Percentiles rank a stretch among this genome's conserved stretches.
Evolutionary conservation across 2,329 filamentous ascomycete genomes (phyloP).

Genomic region (Neonectria neomacrospora): DNA sequence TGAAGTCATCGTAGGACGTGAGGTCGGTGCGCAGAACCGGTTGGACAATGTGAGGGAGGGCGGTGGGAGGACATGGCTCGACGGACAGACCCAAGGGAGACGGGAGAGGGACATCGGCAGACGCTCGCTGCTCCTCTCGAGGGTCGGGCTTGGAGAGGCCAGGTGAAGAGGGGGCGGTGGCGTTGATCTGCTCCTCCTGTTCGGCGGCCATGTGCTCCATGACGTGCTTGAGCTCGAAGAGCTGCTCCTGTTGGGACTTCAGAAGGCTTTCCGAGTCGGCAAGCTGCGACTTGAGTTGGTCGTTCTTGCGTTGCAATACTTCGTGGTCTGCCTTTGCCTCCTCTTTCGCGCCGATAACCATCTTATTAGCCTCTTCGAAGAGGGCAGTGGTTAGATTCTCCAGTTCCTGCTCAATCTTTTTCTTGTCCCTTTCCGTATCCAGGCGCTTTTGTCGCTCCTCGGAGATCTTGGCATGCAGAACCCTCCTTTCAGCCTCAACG

Average conservation of each 20-base stretch:
- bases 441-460: slow-evolving; percentile 74
- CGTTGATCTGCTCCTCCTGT: slow-evolving; percentile 75
- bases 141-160: slow-evolving; percentile 76
- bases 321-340: slow-evolving; percentile 89
- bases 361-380: slow-evolving; percentile 99
- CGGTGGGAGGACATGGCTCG: slow-evolving; percentile 68
- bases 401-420: slow-evolving; percentile 89
- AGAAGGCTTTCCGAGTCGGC: slow-evolving; percentile 87
- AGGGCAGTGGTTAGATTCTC: slow-evolving; percentile 90
- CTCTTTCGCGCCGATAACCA: slow-evolving; percentile 90
- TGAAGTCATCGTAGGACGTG: slow-evolving; percentile 85
- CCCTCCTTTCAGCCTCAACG: slow-evolving; percentile 77
- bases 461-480: slow-evolving; percentile 66
- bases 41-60: slow-evolving; percentile 84
- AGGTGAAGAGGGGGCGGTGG: slow-evolving; percentile 86
- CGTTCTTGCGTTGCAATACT: slow-evolving; percentile 82
- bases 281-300: slow-evolving; percentile 86
- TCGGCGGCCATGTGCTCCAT: slow-evolving; percentile 87
- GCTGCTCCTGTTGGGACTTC: slow-evolving; percentile 90
- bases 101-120: slow-evolving; percentile 48
- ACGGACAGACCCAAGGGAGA: slow-evolving; percentile 48
- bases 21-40: slow-evolving; percentile 87
- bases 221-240: slow-evolving; percentile 89
- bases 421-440: slow-evolving; percentile 81
- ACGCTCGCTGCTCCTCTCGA: slow-evolving; percentile 56